Base-by-base conservation (phyloP, 139 green algal genomes). In the Eudorina sp. region DNA sequence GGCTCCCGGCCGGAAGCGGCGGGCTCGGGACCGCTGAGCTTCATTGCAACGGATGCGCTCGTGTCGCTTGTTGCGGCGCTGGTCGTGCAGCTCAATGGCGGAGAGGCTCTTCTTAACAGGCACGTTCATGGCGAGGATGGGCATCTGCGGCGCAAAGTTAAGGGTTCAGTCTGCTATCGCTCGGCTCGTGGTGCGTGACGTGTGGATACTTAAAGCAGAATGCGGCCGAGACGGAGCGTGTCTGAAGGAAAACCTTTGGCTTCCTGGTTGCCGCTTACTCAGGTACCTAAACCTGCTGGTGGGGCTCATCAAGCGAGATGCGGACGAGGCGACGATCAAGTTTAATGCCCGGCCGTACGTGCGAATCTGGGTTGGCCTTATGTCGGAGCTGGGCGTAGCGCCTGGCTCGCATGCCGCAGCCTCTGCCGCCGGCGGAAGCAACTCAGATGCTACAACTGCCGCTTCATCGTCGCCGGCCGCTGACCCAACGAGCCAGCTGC, bases 261-360 rank as follows among this genome's bases (percentile, higher is more conserved):
- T 13, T n/a, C 51, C 51, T 16, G 13, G 51, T 16, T 58, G 51
- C 51, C 77, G 16, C 43, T n/a, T 11, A 72, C 60, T 81, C 79
- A 92, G 93, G 79, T 93, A 96, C 69, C 92, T 99, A 58, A 87
- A 72, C 14, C 91, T 97, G 73, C 86, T 97, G 53, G 95, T 96
- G n/a, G 89, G 88, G 38, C 88, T 96, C 34, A 84, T 92, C 60
- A 91, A 92, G 89, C 85, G 94, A n/a, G 95, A 98, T 45, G 95
- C 96, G 19, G 97, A 97, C 58, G 95, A 97, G 68, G 90, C 79
- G 5, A 60, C 51, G 16, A 38, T 86, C 55, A 89, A 84, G 91
- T 99, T 99, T 93, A 99, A 99, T 91, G 93, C 94, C 34, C 91
- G 96, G 25, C 98, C 98, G 74, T 99, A 97, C 95, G 97, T 98